Evolutionary conservation across 192 early-diverging fungal genomes (phyloP).

Genomic region (Rhizophagus prolifer): DNA sequence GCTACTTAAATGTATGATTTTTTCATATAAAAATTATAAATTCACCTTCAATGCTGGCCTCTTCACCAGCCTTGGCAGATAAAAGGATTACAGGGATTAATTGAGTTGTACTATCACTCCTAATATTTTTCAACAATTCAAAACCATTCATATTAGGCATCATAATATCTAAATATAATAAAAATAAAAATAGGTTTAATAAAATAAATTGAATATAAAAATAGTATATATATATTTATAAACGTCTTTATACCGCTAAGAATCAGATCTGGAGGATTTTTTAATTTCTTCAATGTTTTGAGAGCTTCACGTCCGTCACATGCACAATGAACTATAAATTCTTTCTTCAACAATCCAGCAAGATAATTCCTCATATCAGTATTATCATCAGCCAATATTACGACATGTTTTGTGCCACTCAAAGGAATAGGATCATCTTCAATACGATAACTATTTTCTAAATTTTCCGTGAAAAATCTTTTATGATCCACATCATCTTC

Average conservation of each 20-base stretch:
- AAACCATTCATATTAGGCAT: constrained; percentile 68
- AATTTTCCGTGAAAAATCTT: background rate
- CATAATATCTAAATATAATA: constrained; percentile 43
- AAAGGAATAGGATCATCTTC: background rate
- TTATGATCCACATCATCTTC: background rate
- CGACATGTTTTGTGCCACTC: background rate
- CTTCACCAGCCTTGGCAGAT: constrained; percentile 54
- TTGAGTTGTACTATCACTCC: constrained; percentile 36
- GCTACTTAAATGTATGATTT: too few relatives aligned
- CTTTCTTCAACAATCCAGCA: constrained; percentile 34
- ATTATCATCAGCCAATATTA: constrained; percentile 50
- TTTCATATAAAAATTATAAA: background rate
- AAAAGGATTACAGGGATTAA: constrained; percentile 59
- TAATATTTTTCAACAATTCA: constrained; percentile 44
- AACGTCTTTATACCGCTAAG: constrained; percentile 42
- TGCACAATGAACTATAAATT: constrained; percentile 36
- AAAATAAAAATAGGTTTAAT: background rate
- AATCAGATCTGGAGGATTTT: constrained; percentile 31
- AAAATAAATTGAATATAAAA: background rate
- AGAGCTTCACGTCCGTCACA: constrained; percentile 43
- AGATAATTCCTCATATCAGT: constrained; percentile 44
- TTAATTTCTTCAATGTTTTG: background rate
- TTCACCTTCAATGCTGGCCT: constrained; percentile 46
- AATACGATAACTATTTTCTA: background rate
- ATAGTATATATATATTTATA: background rate